Evolutionary conservation across 495 filamentous ascomycete genomes (phyloP), one percentile per base, ranked within the genome.

Genomic region (Aspergillus indologenus): DNA sequence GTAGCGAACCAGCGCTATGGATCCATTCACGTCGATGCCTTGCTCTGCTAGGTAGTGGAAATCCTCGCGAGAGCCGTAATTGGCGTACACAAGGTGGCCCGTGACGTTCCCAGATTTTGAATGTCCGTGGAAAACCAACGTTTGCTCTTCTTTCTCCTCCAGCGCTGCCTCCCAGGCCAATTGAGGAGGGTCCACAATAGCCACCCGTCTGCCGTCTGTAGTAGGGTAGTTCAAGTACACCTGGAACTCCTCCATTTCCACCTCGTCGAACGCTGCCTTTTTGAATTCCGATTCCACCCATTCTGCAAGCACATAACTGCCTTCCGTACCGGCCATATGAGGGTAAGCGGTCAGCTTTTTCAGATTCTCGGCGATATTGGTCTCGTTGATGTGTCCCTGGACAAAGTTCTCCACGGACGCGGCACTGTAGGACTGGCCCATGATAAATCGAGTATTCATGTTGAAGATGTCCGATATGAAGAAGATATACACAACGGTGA

Each of bases 221-320:
- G 82, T 90, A 8, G 94, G 92, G 63, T 95, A 98, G 73, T 98
- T 96, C 60, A 98, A 71, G 69, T 97, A 98, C 3, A 95, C 92
- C 62, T 89, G 79, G 71, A 90, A 96, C 59, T 86, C 79, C 59
- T 96, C 89, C 62, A 87, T 78, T 43, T 76, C 68, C 24, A 96
- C 85, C 45, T 83, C 74, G 60, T 96, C 91, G 61, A 98, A 75
- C 9, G 82, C 82, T 56, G 86, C 85, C 29, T 75, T 81, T 62
- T 71, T 73, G 68, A 95, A 96, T 61, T 85, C 72, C 57, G 82
- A 82, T 71, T 93, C 82, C 54, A 96, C 84, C 76, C 89, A 95
- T 74, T 90, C 81, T 18, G 88, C 91, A 23, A 96, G 79, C 51
- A 86, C 85, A 60, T 84, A 89, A 71, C 94, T 92, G 26, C 94